Percentiles rank a stretch among this genome's conserved stretches.
phyloP scores from a whole-genome alignment of 805 yeast genomes.

The Candida suzukii region DNA sequence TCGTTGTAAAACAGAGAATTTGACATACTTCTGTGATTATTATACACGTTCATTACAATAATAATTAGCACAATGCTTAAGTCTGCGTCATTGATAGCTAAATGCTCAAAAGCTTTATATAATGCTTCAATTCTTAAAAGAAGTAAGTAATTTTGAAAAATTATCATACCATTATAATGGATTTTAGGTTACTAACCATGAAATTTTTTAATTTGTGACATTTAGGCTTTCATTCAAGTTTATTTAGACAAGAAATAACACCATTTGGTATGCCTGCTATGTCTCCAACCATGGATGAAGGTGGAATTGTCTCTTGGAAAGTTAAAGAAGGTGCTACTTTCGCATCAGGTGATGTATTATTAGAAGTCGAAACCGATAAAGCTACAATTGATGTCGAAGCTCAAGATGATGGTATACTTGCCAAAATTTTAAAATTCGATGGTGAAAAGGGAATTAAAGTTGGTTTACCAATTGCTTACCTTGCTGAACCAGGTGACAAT shows the following conservation, averaged over 20 bases:
- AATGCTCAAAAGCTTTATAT: constrained; percentile 5
- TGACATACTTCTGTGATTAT: no score
- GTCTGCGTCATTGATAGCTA: constrained; percentile 4
- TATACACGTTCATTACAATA: no score
- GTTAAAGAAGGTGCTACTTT: constrained; percentile 69
- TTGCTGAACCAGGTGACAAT: constrained; percentile 88
- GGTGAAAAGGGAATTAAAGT: constrained; percentile 82
- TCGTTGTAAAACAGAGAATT: neutral
- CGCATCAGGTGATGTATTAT: constrained; percentile 72
- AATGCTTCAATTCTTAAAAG: constrained; percentile 3
- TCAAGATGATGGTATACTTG: constrained; percentile 85
- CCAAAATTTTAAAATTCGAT: constrained; percentile 59
- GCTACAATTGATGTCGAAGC: constrained; percentile 83
- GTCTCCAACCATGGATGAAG: constrained; percentile 98
- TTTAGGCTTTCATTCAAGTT: constrained; percentile 25
- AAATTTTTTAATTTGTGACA: neutral
- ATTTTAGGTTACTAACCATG: neutral
- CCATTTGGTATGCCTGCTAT: constrained; percentile 92
- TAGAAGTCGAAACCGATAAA: constrained; percentile 84
- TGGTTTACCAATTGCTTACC: constrained; percentile 81
- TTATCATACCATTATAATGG: neutral
- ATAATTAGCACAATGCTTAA: constrained; percentile 9
- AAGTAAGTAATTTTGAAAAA: constrained; percentile 5
- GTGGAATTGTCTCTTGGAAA: constrained; percentile 89
- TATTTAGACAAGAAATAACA: constrained; percentile 27